Percentiles rank a stretch among this genome's conserved stretches.
phyloP scores from a whole-genome alignment of 75 land plant species.

The Picea sitchensis region DNA sequence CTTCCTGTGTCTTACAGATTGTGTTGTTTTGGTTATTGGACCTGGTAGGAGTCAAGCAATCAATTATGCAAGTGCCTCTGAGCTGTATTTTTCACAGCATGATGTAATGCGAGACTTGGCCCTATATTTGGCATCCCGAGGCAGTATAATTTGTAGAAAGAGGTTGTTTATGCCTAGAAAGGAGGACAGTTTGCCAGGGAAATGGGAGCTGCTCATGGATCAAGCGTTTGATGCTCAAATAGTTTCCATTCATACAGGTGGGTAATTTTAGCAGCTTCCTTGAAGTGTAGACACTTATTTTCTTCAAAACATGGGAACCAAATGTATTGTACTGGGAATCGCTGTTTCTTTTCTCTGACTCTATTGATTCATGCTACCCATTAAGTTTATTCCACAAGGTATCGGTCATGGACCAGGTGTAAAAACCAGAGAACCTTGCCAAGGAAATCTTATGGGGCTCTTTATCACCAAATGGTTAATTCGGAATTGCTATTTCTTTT shows the following conservation, averaged over 20 bases:
- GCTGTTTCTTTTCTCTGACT: too few relatives aligned
- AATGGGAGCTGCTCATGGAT: slow-evolving; percentile 42
- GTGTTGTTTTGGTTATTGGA: background rate
- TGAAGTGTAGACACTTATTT: too few relatives aligned
- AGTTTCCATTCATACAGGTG: slow-evolving; percentile 68
- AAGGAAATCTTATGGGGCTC: too few relatives aligned
- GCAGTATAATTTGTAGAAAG: slow-evolving; percentile 17
- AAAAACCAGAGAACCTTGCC: too few relatives aligned
- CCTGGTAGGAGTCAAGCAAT: background rate
- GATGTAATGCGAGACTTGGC: slow-evolving; percentile 65
- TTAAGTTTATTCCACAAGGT: too few relatives aligned
- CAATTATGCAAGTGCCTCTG: background rate
- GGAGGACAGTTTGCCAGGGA: slow-evolving; percentile 44
- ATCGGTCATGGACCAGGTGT: too few relatives aligned
- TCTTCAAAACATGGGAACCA: too few relatives aligned
- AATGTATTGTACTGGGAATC: too few relatives aligned
- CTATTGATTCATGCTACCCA: too few relatives aligned
- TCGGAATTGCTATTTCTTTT: too few relatives aligned
- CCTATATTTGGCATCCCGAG: slow-evolving; percentile 27
- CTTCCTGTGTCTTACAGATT: background rate
- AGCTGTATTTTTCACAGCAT: slow-evolving; percentile 14
- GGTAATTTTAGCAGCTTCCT: too few relatives aligned
- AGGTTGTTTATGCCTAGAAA: slow-evolving; percentile 55
- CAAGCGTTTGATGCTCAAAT: slow-evolving; percentile 48
- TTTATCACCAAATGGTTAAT: too few relatives aligned